Percentiles rank a stretch among this genome's conserved stretches.
Evolutionary conservation across 2,329 filamentous ascomycete species (phyloP).

Genomic region (Ilyonectria sp.): DNA sequence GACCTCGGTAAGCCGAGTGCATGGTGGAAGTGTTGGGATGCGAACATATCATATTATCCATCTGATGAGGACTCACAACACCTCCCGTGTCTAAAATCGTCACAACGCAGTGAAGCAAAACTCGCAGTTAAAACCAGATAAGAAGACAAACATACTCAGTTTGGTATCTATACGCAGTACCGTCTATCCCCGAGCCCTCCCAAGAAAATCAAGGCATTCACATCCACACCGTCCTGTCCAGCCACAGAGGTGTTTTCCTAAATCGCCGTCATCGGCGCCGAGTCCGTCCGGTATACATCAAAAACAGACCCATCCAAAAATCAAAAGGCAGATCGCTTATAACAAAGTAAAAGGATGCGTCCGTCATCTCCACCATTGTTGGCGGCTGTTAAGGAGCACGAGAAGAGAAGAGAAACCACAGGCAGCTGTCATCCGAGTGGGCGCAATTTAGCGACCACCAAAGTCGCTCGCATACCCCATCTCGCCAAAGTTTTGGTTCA

Average conservation of each 20-base stretch:
- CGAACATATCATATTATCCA: not conserved
- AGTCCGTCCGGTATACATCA: slow-evolving; percentile 30
- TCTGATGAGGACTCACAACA: not conserved
- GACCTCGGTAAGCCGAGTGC: no score
- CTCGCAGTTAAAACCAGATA: slow-evolving; percentile 1
- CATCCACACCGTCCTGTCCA: slow-evolving; percentile 30
- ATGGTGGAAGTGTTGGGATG: no score
- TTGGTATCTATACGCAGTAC: slow-evolving; percentile 50
- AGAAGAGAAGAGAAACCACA: slow-evolving; percentile 24
- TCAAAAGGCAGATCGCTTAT: slow-evolving; percentile 32
- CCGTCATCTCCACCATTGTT: slow-evolving; percentile 12
- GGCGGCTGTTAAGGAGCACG: slow-evolving; percentile 17
- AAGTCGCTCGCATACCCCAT: slow-evolving; percentile 50
- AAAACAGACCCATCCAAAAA: slow-evolving; percentile 24
- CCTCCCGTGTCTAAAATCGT: slow-evolving; percentile 15
- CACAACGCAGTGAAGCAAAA: not conserved
- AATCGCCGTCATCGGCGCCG: slow-evolving; percentile 36
- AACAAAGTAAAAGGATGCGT: slow-evolving; percentile 21
- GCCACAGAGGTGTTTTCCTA: slow-evolving; percentile 29
- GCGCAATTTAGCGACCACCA: slow-evolving; percentile 41
- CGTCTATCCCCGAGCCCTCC: slow-evolving; percentile 46
- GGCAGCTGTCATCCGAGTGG: slow-evolving; percentile 9
- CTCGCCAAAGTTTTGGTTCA: slow-evolving; percentile 66
- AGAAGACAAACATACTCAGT: slow-evolving; percentile 38
- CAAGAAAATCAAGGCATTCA: slow-evolving; percentile 31